A percentile compares a stretch with the other conserved stretches of the same genome.
phyloP scores from a whole-genome alignment of 139 green algal genomes.

The Eudorina sp. region DNA sequence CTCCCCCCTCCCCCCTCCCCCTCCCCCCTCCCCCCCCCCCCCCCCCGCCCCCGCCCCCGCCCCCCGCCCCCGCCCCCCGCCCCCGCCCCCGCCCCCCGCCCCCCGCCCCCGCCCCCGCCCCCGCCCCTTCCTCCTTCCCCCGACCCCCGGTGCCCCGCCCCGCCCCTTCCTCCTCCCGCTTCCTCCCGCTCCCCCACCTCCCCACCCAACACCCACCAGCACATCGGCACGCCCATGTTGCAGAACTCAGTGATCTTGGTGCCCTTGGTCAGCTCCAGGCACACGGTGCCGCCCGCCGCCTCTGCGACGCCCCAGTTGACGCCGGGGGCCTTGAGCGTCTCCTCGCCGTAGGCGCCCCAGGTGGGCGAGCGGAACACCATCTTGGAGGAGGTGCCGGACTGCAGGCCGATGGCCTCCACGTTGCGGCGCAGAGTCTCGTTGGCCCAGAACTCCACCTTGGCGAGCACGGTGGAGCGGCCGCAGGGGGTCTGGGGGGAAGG shows the following conservation, averaged over 20 bases:
- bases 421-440: conserved; percentile 6
- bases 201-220: conserved; percentile 27
- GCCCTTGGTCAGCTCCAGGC: background rate
- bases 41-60: no score
- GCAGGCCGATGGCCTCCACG: background rate
- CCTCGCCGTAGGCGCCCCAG: background rate
- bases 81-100: no score
- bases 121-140: no score
- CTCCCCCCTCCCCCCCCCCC: no score
- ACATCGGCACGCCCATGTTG: background rate
- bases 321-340: conserved; percentile 24
- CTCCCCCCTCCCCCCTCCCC: no score
- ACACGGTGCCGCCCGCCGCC: background rate
- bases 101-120: no score
- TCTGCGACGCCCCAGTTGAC: conserved; percentile 11
- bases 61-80: no score
- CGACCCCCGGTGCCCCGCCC: no score
- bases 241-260: background rate
- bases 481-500: background rate
- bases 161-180: no score
- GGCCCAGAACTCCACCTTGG: conserved; percentile 14
- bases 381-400: background rate
- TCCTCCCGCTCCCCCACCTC: no score
- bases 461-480: background rate
- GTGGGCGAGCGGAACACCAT: background rate